Percentiles rank a stretch among this genome's conserved stretches.
Evolutionary conservation across 2,329 filamentous ascomycete genomes (phyloP).

Genomic region (Alternaria hordeiaustralica): DNA sequence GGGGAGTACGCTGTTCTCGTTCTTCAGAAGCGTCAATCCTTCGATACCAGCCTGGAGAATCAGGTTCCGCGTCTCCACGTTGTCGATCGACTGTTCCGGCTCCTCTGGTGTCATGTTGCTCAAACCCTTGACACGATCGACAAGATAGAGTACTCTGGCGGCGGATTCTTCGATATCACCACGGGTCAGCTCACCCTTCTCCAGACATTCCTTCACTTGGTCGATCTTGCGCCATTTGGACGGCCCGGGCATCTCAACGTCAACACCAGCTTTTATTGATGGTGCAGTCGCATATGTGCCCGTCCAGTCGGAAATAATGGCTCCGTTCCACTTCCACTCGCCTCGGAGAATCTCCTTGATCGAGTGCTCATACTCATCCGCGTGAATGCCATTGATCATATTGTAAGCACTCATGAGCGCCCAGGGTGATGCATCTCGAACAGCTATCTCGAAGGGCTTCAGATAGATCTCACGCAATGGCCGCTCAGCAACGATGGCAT

Average conservation of each 20-base stretch:
- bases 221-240: conserved; percentile 49
- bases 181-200: conserved; percentile 53
- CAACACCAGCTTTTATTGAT: conserved; percentile 48
- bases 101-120: conserved; percentile 63
- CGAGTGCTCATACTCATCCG: conserved; percentile 47
- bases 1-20: conserved; percentile 65
- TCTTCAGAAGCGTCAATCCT: conserved; percentile 70
- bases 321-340: conserved; percentile 52
- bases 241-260: conserved; percentile 52
- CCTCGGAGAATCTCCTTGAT: conserved; percentile 53
- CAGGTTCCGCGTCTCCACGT: conserved; percentile 61
- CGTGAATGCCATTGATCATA: conserved; percentile 65
- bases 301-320: conserved; percentile 54
- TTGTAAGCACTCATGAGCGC: conserved; percentile 75
- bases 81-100: conserved; percentile 63
- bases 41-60: conserved; percentile 68
- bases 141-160: conserved; percentile 66
- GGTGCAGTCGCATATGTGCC: conserved; percentile 50
- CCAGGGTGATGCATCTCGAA: conserved; percentile 71
- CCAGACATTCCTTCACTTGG: conserved; percentile 43
- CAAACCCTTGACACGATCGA: conserved; percentile 66
- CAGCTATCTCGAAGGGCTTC: conserved; percentile 76
- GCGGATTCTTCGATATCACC: conserved; percentile 54
- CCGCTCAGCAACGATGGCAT: conserved; percentile 69
- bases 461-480: conserved; percentile 74